Base-by-base conservation (phyloP, 257 asterid genomes). In the Fraxinus americana region DNA sequence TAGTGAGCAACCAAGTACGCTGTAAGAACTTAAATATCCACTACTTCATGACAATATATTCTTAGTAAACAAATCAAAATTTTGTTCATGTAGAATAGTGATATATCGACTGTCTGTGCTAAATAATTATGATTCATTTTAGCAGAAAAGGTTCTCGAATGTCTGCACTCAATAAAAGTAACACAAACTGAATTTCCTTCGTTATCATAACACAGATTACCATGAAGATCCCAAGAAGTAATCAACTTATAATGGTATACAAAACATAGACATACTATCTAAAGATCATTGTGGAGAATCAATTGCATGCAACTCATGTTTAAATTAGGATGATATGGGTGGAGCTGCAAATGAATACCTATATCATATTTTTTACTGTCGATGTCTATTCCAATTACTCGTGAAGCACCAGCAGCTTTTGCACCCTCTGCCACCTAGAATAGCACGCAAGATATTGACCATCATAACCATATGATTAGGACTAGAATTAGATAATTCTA, bases 391-490 rank as follows among this genome's bases (percentile, higher is more conserved):
- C 99, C 99, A 82, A 96, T 96, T 71, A 96, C 75, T 71, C 99
- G 90, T 63, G 99, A 94, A 74, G 99, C 98, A 57, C 99, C 99
- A 85, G 98, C 96, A 83, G 97, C 81, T 84, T 93, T 96, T 72
- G 99, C 98, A 86, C 99, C 99, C 90, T 96, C 98, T 2, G 99
- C 99, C 79, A 96, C 99, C 99, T 96, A 85, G 69, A 27, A 67
- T 79, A 57, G 77, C 39, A 65, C 30, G 21, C 67, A 59, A 59
- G 17, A 48, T 57, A 75, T 78, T 75, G 81, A 59, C 66, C 72
- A 38, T 76, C 25, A 5, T 13, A 4, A 25, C 7, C 69, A 17
- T 66, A 73, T n/a, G 72, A 77, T 34, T 48, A 80, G 8, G 34
- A 59, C 74, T 70, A 78, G 36, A 67, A 39, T 82, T 48, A 32